Evolutionary conservation across 1,284 basidiomycete genomes (phyloP), one percentile per base, ranked within the genome.

Genomic region (Pyrrhoderma lamaoense): DNA sequence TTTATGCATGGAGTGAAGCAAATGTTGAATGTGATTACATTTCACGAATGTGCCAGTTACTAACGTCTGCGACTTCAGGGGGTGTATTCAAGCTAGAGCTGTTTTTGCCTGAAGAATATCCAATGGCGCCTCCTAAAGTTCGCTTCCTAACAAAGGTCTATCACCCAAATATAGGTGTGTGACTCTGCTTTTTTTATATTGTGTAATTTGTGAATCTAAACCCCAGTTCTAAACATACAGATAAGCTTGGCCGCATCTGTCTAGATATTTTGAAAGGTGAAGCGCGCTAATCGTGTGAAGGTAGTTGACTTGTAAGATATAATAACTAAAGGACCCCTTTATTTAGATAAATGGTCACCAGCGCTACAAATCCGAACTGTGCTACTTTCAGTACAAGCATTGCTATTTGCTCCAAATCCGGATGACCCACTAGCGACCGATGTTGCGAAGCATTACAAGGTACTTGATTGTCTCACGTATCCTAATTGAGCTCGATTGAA

Each of bases 81-180:
- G 96, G 96, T 22, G 73, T 88, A 14, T 99, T 99, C 75, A 89
- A 86, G 63, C 78, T 98, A 34, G 96, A 99, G 70, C 76, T 99
- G 43, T 99, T 98, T 73, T 74, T 99, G 42, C 94, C 96, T 1
- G 95, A 98, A 68, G 95, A 98, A 66, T 99, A 99, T 69, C 95
- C 95, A 1, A 98, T 99, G 95, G 89, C 89, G 48, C 94, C 96
- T 0, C 96, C 96, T 27, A 99, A 98, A 72, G 96, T 99, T 53
- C 82, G 96, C 58, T 99, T 99, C 75, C 73, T 98, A 60, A 98
- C 95, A 56, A 96, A 96, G 85, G 96, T 99, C 75, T 99, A 99
- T 75, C 96, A 99, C 70, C 96, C 96, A 35, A 99, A 99, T 70
- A 99, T 99, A 69, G 94, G 93, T 95, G 64, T 51, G 25, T 40